Base-by-base conservation (phyloP, 163 green algal species). In the Prototheca cutis region DNA sequence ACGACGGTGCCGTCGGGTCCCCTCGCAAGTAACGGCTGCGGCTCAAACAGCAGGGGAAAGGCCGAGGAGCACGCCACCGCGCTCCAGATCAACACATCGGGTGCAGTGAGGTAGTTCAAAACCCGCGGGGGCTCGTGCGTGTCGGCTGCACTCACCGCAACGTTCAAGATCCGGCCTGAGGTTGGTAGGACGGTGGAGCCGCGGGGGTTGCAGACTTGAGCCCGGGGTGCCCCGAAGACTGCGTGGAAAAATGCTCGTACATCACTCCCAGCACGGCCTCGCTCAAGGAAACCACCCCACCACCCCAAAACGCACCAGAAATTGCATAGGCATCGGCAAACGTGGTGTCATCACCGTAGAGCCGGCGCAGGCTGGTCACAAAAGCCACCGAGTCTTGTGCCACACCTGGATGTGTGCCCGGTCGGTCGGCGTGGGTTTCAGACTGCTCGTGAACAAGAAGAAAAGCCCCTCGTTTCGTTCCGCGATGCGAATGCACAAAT, bases 31-130 rank as follows among this genome's bases (percentile, higher is more conserved):
- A 99, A 75, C 62, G 94, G 76, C 72, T 94, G 85, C 19, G 90
- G 78, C 23, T 81, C 77, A 73, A 95, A 98, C 17, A 99, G 84
- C 8, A 88, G 76, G 10, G 93, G 93, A 72, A 99, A 98, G 28
- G 75, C 89, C 47, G 84, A 96, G 53, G 84, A 95, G 47, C 87
- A 91, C 21, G 90, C 84, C 21, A 99, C 90, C 2, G 92, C 93
- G 49, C 66, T 86, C 90, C 92, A 98, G 49, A 99, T 79, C 8
- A 98, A 62, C 49, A 89, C 75, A 61, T 91, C 70, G 29, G 85
- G 85, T 0, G 80, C 80, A 25, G 89, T 96, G 31, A 99, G 80
- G 79, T 99, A 96, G 76, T 97, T 98, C 52, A 98, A 81, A 55
- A 99, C 69, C 17, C 88, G 76, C 4, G 86, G 78, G 23, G 88